Conservation (phyloP, 164 flowering plant genomes). For the Berberis thunbergii region DNA sequence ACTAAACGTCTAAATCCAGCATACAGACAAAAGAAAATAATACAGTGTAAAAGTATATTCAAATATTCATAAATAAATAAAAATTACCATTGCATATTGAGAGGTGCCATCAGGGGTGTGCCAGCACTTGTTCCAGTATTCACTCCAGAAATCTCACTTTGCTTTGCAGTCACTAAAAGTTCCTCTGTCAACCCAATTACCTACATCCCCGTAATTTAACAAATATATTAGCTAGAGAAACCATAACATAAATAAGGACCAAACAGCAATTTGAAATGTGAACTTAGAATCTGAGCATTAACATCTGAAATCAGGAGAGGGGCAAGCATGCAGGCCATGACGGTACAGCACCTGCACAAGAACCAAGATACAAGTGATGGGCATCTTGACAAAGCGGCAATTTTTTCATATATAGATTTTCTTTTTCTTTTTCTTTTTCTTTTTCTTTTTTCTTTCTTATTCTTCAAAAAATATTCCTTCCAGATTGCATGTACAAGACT, state of each 20-base stretch:
- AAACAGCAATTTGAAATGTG: constrained; percentile 21
- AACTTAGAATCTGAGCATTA: constrained; percentile 63
- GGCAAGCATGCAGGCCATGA: constrained; percentile 60
- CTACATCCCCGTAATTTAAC: constrained; percentile 34
- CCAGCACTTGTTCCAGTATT: constrained; percentile 27
- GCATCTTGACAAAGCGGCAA: constrained; percentile 29
- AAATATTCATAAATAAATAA: no score
- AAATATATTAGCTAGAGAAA: constrained; percentile 6
- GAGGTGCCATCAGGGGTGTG: constrained; percentile 17
- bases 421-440: constrained; percentile 11
- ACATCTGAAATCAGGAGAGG: constrained; percentile 62
- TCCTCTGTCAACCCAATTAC: constrained; percentile 92
- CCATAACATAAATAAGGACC: constrained; percentile 5
- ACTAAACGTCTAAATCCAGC: no score
- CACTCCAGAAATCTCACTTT: constrained; percentile 44
- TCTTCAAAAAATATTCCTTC: constrained; percentile 7
- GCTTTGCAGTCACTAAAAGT: constrained; percentile 78
- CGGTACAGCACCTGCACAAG: constrained; percentile 83
- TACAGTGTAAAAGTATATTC: neutral
- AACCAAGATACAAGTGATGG: constrained; percentile 84
- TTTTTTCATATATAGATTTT: constrained; percentile 10
- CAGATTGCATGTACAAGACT: constrained; percentile 8
- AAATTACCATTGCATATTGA: constrained; percentile 26
- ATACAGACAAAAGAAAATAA: neutral
- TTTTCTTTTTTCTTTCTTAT: neutral